Percentiles rank a stretch among this genome's conserved stretches.
These are phyloP conservation scores for Calocera viscosa DNA, from an alignment of 768 basidiomycete genomes.

Conservation along the genomic window DNA sequence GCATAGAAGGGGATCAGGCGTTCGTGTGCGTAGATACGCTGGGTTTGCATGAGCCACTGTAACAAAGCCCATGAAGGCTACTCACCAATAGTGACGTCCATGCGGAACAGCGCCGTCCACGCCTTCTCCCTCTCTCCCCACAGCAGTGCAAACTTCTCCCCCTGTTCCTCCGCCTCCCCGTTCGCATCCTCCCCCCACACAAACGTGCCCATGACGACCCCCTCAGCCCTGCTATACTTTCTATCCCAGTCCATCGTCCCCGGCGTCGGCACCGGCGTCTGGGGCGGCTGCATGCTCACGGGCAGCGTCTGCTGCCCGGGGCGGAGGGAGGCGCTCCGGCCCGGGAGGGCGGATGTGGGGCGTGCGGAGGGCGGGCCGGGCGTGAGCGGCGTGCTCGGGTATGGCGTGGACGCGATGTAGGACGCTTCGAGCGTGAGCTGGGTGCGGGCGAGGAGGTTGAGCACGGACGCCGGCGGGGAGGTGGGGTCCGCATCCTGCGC, in stretches of 20 bases:
- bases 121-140: constrained; percentile 47
- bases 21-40: constrained; percentile 65
- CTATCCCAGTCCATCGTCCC: constrained; percentile 57
- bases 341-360: constrained; percentile 27
- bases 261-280: constrained; percentile 76
- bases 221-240: constrained; percentile 66
- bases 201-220: constrained; percentile 53
- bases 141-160: constrained; percentile 50
- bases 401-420: constrained; percentile 33
- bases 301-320: constrained; percentile 29
- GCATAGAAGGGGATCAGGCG: constrained; percentile 65
- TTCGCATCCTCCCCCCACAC: constrained; percentile 58
- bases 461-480: constrained; percentile 30
- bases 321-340: constrained; percentile 34
- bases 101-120: constrained; percentile 73
- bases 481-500: constrained; percentile 22
- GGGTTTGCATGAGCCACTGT: not conserved
- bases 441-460: constrained; percentile 52
- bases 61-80: constrained; percentile 16
- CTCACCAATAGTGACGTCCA: constrained; percentile 71
- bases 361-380: constrained; percentile 9
- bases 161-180: constrained; percentile 28
- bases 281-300: constrained; percentile 52
- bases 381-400: constrained; percentile 6
- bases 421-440: constrained; percentile 72